phyloP scores from a whole-genome alignment of 192 early-diverging fungal genomes.

The Backusella circina region DNA sequence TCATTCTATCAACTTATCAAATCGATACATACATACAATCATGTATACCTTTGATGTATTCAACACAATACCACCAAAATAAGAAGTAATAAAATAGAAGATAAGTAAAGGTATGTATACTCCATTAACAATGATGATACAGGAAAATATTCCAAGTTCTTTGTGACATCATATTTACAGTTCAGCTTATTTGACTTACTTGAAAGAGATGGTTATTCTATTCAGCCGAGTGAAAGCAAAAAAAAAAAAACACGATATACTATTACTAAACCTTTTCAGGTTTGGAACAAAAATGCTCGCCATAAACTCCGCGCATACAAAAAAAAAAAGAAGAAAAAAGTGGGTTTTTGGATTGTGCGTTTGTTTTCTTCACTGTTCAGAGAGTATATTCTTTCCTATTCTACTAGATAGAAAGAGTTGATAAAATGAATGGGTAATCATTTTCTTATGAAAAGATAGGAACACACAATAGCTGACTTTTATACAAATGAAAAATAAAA shows the following conservation, averaged over 20 bases:
- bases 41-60: too few relatives aligned
- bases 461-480: too few relatives aligned
- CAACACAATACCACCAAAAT: too few relatives aligned
- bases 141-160: not conserved
- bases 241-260: too few relatives aligned
- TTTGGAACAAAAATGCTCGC: not conserved
- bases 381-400: not conserved
- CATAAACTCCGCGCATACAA: not conserved
- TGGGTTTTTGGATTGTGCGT: not conserved
- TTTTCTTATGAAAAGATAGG: not conserved
- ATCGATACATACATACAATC: too few relatives aligned
- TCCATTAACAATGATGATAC: not conserved
- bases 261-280: not conserved
- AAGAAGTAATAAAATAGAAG: too few relatives aligned
- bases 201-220: not conserved
- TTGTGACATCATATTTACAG: not conserved
- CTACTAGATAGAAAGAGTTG: not conserved
- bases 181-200: too few relatives aligned
- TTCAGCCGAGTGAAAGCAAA: not conserved
- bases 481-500: not conserved
- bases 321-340: not conserved
- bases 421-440: not conserved
- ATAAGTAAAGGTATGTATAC: not conserved
- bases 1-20: too few relatives aligned
- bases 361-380: not conserved